Evolutionary conservation across 352 stramenopile genomes (phyloP), one percentile per base, ranked within the genome.

Genomic region (Blastocystis sp.): DNA sequence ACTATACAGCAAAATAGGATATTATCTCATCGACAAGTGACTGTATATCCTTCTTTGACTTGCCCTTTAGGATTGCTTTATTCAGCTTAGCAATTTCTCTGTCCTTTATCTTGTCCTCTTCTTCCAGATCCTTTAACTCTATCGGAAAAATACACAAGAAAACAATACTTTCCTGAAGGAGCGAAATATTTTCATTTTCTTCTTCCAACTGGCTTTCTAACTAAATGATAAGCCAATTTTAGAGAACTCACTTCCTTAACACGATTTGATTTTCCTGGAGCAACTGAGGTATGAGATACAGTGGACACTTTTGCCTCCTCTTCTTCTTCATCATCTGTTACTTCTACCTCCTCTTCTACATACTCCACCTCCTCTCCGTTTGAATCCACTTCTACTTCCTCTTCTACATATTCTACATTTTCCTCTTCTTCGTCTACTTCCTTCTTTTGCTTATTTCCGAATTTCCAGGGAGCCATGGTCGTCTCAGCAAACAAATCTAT

Each of bases 1-100:
- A 3, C 13, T n/a, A 80, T 5, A 61, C 7, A 61, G n/a, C 11
- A 15, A 64, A 64, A n/a, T 9, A 62, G 70, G 70, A 80, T 80
- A 80, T 80, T 5, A 87, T 18, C 76, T 77, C 54, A 20, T 87
- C 34, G 11, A 87, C 20, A 5, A 87, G 43, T 15, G 53, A 5
- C 26, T 64, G 55, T 26, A 59, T 37, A 18, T 87, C 76, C 63
- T 87, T 87, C 76, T 87, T 87, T 23, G 76, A 87, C n/a, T 87
- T 87, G 45, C 59, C 62, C 63, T 87, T 87, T 6, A 37, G 7
- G 20, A 87, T 61, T 4, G 76, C 26, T 61, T 87, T 87, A 53
- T 62, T 80, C 18, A 80, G 70, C 23, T 80, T 80, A n/a, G 70
- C 70, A n/a, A 80, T 43, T 29, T 80, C 70, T 53, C 64, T 80